Evolutionary conservation across 208 protist species (phyloP).

Genomic region (Leishmania braziliensis): DNA sequence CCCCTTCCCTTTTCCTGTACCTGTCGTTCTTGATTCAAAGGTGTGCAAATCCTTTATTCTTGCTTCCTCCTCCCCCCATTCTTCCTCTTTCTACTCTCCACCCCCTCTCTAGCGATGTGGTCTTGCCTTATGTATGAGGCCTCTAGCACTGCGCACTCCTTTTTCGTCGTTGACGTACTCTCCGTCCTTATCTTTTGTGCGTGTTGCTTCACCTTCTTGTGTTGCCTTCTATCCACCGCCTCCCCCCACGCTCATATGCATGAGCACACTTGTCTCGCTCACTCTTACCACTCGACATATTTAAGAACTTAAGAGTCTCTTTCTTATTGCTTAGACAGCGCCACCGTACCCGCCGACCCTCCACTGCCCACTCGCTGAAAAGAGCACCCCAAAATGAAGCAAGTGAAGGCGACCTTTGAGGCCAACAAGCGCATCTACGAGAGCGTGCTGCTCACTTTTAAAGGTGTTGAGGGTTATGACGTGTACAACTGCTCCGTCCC

Average conservation of each 20-base stretch:
- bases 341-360: not conserved
- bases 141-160: not conserved
- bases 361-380: not conserved
- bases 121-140: not conserved
- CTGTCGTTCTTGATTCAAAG: not conserved
- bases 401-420: constrained; percentile 29
- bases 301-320: not conserved
- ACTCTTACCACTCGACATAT: not conserved
- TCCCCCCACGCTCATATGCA: not conserved
- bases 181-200: constrained; percentile 6
- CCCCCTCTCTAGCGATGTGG: not conserved
- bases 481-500: constrained; percentile 71
- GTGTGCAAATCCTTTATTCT: constrained; percentile 9
- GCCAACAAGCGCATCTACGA: constrained; percentile 40
- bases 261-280: not conserved
- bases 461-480: constrained; percentile 55
- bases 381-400: not conserved
- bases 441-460: constrained; percentile 49
- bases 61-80: not conserved
- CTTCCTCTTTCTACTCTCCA: not conserved
- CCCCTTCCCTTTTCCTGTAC: not conserved
- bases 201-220: constrained; percentile 15
- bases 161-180: not conserved
- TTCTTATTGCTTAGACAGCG: not conserved
- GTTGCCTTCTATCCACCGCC: not conserved